These are phyloP conservation scores for Alternaria burnsii DNA, from an alignment of 2,329 filamentous ascomycete species.

Conservation along the genomic window DNA sequence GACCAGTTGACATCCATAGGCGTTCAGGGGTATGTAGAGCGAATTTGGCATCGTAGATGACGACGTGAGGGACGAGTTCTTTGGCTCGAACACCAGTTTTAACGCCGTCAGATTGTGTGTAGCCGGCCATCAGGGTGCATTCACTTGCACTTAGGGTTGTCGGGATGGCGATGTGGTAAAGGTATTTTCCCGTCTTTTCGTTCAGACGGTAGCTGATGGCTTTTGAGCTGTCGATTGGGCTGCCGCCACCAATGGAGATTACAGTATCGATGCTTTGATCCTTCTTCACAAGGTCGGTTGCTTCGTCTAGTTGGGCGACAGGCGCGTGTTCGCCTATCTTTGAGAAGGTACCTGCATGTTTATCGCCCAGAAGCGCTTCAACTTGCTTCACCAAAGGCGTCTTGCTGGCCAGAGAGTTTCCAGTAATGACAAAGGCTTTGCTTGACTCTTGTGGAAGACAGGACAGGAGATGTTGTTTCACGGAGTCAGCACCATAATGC, in stretches of 20 bases:
- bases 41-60: slow-evolving; percentile 64
- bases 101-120: slow-evolving; percentile 58
- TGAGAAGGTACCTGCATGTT: slow-evolving; percentile 63
- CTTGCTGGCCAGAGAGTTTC: slow-evolving; percentile 62
- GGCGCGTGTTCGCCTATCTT: slow-evolving; percentile 66
- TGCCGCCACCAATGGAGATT: slow-evolving; percentile 64
- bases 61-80: slow-evolving; percentile 56
- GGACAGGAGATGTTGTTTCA: slow-evolving; percentile 57
- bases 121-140: slow-evolving; percentile 62
- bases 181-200: slow-evolving; percentile 44
- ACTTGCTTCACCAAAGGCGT: slow-evolving; percentile 62
- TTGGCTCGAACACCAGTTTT: slow-evolving; percentile 59
- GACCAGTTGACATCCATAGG: slow-evolving; percentile 61
- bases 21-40: slow-evolving; percentile 60
- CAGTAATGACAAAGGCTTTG: slow-evolving; percentile 67
- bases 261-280: slow-evolving; percentile 62
- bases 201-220: slow-evolving; percentile 49
- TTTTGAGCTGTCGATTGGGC: slow-evolving; percentile 61
- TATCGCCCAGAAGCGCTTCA: slow-evolving; percentile 57
- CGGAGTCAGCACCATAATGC: slow-evolving; percentile 60
- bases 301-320: slow-evolving; percentile 62
- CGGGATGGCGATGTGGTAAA: slow-evolving; percentile 52
- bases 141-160: slow-evolving; percentile 61
- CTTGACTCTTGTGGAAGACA: slow-evolving; percentile 56
- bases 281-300: slow-evolving; percentile 57